A percentile compares a stretch with the other conserved stretches of the same genome.
These are phyloP conservation scores for Camellia granthamiana DNA, from an alignment of 148 eudicot genomes.

Conservation along the genomic window DNA sequence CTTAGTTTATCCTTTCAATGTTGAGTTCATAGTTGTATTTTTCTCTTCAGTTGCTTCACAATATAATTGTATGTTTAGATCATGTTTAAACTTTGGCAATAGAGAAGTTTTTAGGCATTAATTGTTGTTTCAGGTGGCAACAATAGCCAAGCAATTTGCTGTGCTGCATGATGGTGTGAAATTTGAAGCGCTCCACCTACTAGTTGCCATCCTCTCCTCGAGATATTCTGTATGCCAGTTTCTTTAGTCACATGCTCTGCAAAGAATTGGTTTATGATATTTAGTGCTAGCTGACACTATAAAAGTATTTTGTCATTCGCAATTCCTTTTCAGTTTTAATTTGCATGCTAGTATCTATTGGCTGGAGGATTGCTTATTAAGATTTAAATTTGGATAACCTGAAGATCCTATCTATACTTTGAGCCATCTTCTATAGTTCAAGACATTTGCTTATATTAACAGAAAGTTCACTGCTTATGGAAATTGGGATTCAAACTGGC, in stretches of 20 bases:
- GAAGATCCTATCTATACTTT: background rate
- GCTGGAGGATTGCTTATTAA: background rate
- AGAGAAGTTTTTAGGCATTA: background rate
- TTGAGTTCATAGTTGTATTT: constrained; percentile 4
- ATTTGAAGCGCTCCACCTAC: constrained; percentile 74
- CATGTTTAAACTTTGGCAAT: background rate
- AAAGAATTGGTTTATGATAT: background rate
- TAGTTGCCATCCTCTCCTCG: constrained; percentile 56
- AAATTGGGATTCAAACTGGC: background rate
- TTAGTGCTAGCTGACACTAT: background rate
- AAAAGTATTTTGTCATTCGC: background rate
- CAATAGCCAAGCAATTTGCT: constrained; percentile 64
- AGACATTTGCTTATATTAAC: too few species aligned
- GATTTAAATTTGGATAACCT: background rate
- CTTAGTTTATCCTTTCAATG: background rate
- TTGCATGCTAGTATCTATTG: background rate
- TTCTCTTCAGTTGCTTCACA: background rate
- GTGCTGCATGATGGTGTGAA: constrained; percentile 72
- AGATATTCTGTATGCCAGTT: constrained; percentile 52
- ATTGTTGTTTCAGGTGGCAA: constrained; percentile 49
- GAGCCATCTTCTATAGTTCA: background rate
- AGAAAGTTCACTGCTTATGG: background rate
- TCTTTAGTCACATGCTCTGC: background rate
- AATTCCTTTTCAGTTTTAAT: background rate
- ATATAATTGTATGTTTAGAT: background rate